These are phyloP conservation scores for Penicillium argentinense DNA, from an alignment of 495 filamentous ascomycete species.

Conservation along the genomic window DNA sequence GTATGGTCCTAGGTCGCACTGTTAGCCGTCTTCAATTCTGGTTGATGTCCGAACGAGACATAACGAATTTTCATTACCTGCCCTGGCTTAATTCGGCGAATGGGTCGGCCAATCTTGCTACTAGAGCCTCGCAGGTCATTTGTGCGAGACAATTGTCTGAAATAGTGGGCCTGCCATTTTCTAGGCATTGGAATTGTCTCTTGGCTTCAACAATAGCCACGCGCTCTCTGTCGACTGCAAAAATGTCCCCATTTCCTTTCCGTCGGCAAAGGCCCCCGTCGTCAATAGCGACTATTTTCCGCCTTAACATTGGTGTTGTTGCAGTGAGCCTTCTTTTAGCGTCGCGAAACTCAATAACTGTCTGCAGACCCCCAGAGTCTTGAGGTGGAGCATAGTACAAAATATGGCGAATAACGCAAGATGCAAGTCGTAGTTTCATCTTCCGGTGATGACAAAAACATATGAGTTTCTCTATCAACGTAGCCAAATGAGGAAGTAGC, in stretches of 20 bases:
- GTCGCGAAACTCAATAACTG: constrained; percentile 22
- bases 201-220: constrained; percentile 21
- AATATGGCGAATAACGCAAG: constrained; percentile 21
- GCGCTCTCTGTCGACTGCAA: constrained; percentile 5
- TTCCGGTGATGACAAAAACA: not conserved
- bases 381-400: constrained; percentile 20
- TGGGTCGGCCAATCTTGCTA: constrained; percentile 4
- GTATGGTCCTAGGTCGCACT: constrained; percentile 10
- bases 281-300: constrained; percentile 17
- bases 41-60: too few species aligned
- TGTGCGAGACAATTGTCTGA: constrained; percentile 17
- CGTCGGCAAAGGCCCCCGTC: constrained; percentile 17
- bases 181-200: constrained; percentile 16
- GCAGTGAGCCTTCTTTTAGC: constrained; percentile 15
- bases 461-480: constrained; percentile 13
- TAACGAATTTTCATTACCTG: constrained; percentile 11
- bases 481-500: constrained; percentile 9
- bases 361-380: not conserved
- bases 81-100: not conserved
- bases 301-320: not conserved
- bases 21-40: too few species aligned
- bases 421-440: constrained; percentile 21
- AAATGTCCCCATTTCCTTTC: not conserved
- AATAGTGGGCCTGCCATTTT: constrained; percentile 15
- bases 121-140: constrained; percentile 20